Base-by-base conservation (phyloP, 2,329 filamentous ascomycete species). In the Rutstroemia sydowiana region DNA sequence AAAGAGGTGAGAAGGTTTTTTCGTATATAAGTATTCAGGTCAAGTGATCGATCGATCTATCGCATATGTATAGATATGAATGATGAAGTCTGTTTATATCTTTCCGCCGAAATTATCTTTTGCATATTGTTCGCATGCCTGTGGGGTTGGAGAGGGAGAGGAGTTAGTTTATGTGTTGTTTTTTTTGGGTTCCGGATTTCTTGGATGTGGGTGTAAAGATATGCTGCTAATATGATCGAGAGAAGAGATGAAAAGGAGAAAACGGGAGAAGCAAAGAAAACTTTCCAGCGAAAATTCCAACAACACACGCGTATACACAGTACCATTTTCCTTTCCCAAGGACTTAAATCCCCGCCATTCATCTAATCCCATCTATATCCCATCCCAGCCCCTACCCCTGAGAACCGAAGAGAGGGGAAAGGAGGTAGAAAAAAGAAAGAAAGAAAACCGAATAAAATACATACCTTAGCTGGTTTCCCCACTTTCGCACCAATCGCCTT, bases 401-500 rank as follows among this genome's bases (percentile, higher is more conserved):
- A 16, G 14, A 37, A 18, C 9, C 31, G 31, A 37, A 37, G 34
- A 37, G 32, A n/a, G 3, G 31, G 32, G 13, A 36, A 37, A 37
- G 5, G 34, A 18, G 14, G 18, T 8, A 14, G 18, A 7, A 18
- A 32, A 32, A 32, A 32, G 28, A 41, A 7, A n/a, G 31, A 36
- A n/a, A 10, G 36, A 26, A 54, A 45, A 51, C 45, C 8, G 18
- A 52, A 61, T 45, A 62, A 30, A 41, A 11, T 52, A 43, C 55
- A 50, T 47, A 89, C 87, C 83, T 98, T 98, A 61, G 93, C 93
- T 45, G 93, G 93, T 73, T 98, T 98, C 65, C 91, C 90, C 62
- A 98, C 89, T 71, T 97, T 97, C 69, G 88, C 85, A 32, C 93
- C 93, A 66, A 97, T 97, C 23, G 85, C 83, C 73, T 97, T 97